Conservation (phyloP, 2,329 filamentous ascomycete genomes). For the Raffaelea ambrosiae region DNA sequence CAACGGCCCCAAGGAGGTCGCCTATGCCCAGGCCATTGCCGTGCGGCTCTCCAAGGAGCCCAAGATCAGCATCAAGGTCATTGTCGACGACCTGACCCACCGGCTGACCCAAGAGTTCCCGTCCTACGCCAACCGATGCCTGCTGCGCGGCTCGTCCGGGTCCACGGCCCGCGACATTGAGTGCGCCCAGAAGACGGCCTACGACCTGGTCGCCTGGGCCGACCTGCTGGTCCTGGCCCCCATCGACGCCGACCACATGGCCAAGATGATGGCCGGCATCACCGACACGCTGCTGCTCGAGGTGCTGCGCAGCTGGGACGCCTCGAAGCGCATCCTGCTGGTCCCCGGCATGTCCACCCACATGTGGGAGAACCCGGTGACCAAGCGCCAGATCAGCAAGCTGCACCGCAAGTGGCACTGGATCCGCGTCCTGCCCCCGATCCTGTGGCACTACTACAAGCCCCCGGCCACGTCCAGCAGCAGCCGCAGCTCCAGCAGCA, state of each 20-base stretch:
- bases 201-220: slow-evolving; percentile 75
- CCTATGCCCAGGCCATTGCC: slow-evolving; percentile 57
- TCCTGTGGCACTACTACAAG: slow-evolving; percentile 65
- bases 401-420: slow-evolving; percentile 78
- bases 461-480: slow-evolving; percentile 11
- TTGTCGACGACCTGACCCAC: slow-evolving; percentile 57
- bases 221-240: slow-evolving; percentile 78
- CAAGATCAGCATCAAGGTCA: slow-evolving; percentile 52
- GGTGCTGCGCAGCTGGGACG: slow-evolving; percentile 77
- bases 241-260: slow-evolving; percentile 74
- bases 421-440: slow-evolving; percentile 72
- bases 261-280: slow-evolving; percentile 79
- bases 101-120: slow-evolving; percentile 55
- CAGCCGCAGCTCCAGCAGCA: slow-evolving; percentile 25
- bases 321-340: slow-evolving; percentile 74
- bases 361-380: slow-evolving; percentile 88
- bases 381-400: slow-evolving; percentile 78
- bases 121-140: slow-evolving; percentile 46
- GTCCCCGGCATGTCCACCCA: slow-evolving; percentile 82
- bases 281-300: slow-evolving; percentile 74
- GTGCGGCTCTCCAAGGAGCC: slow-evolving; percentile 58
- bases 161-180: slow-evolving; percentile 32
- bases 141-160: slow-evolving; percentile 20
- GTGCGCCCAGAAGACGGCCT: slow-evolving; percentile 43
- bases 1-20: slow-evolving; percentile 56